phyloP scores from a whole-genome alignment of 1,284 basidiomycete genomes.

The Fomitopsis schrenkii region DNA sequence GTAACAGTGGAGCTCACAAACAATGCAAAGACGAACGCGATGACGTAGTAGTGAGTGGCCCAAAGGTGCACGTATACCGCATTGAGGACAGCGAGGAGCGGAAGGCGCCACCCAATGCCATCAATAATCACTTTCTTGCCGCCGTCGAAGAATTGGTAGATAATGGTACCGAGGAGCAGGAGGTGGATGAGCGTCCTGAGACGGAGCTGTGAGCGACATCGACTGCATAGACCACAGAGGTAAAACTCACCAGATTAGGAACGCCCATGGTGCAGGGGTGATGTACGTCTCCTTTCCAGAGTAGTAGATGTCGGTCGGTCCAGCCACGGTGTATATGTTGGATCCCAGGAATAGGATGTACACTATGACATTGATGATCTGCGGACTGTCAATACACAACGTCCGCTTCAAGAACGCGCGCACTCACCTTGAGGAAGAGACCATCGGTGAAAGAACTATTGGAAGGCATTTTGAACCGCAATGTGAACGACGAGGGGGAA shows the following conservation, averaged over 20 bases:
- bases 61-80: slow-evolving; percentile 83
- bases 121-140: slow-evolving; percentile 84
- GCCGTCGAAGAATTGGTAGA: slow-evolving; percentile 85
- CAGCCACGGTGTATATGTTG: slow-evolving; percentile 82
- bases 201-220: not conserved
- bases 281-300: slow-evolving; percentile 81
- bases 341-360: slow-evolving; percentile 84
- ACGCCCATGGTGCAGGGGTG: slow-evolving; percentile 87
- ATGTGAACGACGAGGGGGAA: not conserved
- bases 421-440: slow-evolving; percentile 68
- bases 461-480: slow-evolving; percentile 15
- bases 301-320: slow-evolving; percentile 66
- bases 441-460: slow-evolving; percentile 63
- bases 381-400: not conserved
- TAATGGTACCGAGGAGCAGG: slow-evolving; percentile 81
- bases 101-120: slow-evolving; percentile 86
- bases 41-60: slow-evolving; percentile 67
- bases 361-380: slow-evolving; percentile 77
- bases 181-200: slow-evolving; percentile 81
- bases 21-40: slow-evolving; percentile 83
- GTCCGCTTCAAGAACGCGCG: not conserved
- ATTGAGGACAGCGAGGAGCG: slow-evolving; percentile 81
- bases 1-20: slow-evolving; percentile 81
- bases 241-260: slow-evolving; percentile 66
- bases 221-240: not conserved